These are phyloP conservation scores for Melastoma malabathricum DNA, from an alignment of 345 rosid species.

Conservation along the genomic window DNA sequence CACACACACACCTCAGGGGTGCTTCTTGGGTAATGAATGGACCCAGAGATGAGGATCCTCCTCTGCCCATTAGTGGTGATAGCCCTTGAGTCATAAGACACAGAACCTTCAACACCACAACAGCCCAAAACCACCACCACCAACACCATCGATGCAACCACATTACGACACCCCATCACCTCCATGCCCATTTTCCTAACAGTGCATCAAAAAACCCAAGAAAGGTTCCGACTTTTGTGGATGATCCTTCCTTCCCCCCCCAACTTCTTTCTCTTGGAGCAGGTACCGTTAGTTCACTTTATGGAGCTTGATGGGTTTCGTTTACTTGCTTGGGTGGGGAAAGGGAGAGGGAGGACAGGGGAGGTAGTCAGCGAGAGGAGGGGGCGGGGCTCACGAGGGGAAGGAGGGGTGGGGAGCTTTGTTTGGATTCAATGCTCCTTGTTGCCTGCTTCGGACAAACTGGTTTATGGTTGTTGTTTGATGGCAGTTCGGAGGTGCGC, in stretches of 20 bases:
- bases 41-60: slow-evolving; percentile 92
- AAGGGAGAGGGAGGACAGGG: too few relatives aligned
- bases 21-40: slow-evolving; percentile 98
- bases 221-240: background rate
- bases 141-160: slow-evolving; percentile 22
- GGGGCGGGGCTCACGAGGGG: too few relatives aligned
- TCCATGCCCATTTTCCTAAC: background rate
- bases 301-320: too few relatives aligned
- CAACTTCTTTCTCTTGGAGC: background rate
- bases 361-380: too few relatives aligned
- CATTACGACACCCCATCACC: slow-evolving; percentile 27
- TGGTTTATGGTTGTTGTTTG: too few relatives aligned
- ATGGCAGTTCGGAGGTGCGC: too few relatives aligned
- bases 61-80: slow-evolving; percentile 76
- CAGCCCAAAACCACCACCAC: slow-evolving; percentile 15
- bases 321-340: too few relatives aligned
- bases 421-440: too few relatives aligned
- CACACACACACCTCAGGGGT: slow-evolving; percentile 76
- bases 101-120: slow-evolving; percentile 45
- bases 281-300: too few relatives aligned
- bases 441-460: too few relatives aligned
- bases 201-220: slow-evolving; percentile 3
- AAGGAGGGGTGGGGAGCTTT: too few relatives aligned
- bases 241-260: slow-evolving; percentile 1
- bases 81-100: slow-evolving; percentile 73